Evolutionary conservation across 2,329 filamentous ascomycete species (phyloP).

Genomic region (Bipolaris oryzae): DNA sequence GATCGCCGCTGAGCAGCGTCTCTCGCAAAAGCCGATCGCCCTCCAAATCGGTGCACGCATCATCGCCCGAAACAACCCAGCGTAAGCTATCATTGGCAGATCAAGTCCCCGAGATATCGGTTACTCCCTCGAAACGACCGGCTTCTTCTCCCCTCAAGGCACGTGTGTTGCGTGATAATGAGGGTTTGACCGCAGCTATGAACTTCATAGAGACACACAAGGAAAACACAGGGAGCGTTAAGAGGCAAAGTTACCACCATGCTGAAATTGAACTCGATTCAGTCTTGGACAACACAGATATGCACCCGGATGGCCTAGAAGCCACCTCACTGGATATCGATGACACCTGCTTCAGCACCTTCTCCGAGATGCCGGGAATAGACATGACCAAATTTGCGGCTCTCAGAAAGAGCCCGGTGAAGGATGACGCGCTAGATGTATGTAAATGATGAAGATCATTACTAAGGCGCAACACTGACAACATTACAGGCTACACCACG

Average conservation of each 20-base stretch:
- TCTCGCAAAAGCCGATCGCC: slow-evolving; percentile 39
- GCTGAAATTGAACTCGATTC: slow-evolving; percentile 30
- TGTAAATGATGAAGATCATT: slow-evolving; percentile 3
- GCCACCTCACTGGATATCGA: slow-evolving; percentile 56
- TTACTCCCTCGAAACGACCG: slow-evolving; percentile 28
- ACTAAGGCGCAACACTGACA: slow-evolving; percentile 10
- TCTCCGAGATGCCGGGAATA: slow-evolving; percentile 78
- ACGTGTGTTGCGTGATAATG: slow-evolving; percentile 45
- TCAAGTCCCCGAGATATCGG: slow-evolving; percentile 16
- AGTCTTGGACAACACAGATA: slow-evolving; percentile 39
- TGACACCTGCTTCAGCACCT: slow-evolving; percentile 81
- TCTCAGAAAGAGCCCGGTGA: slow-evolving; percentile 64
- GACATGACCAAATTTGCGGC: slow-evolving; percentile 84
- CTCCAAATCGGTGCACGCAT: slow-evolving; percentile 32
- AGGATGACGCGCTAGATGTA: slow-evolving; percentile 36
- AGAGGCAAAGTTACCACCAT: slow-evolving; percentile 30
- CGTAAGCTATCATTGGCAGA: slow-evolving; percentile 21
- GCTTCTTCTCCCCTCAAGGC: slow-evolving; percentile 30
- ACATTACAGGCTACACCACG: slow-evolving; percentile 41
- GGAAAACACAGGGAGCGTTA: slow-evolving; percentile 29
- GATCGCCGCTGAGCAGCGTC: slow-evolving; percentile 33
- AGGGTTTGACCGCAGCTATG: slow-evolving; percentile 48
- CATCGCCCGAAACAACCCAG: slow-evolving; percentile 27
- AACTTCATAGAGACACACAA: slow-evolving; percentile 39
- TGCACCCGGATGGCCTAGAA: slow-evolving; percentile 41